Base-by-base conservation (phyloP, 495 filamentous ascomycete species). In the Aspergillus haitiensis region DNA sequence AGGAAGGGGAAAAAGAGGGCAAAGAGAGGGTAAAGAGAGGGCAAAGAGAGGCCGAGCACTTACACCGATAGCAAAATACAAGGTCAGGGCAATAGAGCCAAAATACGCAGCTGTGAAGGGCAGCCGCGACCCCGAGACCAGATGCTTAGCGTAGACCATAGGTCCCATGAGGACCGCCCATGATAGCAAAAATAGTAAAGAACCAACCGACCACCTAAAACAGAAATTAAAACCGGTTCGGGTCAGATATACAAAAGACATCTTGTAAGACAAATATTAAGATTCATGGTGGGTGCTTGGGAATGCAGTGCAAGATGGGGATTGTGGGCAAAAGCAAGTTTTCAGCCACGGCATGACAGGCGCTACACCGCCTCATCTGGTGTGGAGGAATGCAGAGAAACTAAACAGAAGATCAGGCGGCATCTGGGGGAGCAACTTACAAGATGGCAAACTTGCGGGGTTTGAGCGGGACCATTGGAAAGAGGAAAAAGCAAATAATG, bases 51-150 rank as follows among this genome's bases (percentile, higher is more conserved):
- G 27, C 21, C 58, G 31, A 40, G 39, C 46, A 90, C 92, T 83
- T 84, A 97, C 94, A 56, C 89, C 89, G 62, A 97, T 79, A 15
- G 93, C 86, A 75, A 96, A 97, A 73, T 92, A 96, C 36, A 98
- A 77, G 5, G 94, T 97, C 67, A 97, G 71, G 2, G 77, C 86
- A 63, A 98, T 96, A 42, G 90, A 95, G 42, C 93, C 94, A 78
- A 98, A 97, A 80, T 98, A 98, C 32, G 92, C 90, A 51, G 92
- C 92, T 16, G 94, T 97, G 71, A 98, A 98, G 10, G 95, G 94
- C 52, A 98, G 75, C 61, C 94, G 84, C 59, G 91, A 80, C 55
- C 84, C 85, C 52, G 95, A 98, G 65, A 91, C 74, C 68, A 98
- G 82, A 74, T 98, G 94, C 66, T 84, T 86, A 50, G 85, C 76